Conservation (phyloP, 2,329 filamentous ascomycete genomes). For the Fusarium musae region DNA sequence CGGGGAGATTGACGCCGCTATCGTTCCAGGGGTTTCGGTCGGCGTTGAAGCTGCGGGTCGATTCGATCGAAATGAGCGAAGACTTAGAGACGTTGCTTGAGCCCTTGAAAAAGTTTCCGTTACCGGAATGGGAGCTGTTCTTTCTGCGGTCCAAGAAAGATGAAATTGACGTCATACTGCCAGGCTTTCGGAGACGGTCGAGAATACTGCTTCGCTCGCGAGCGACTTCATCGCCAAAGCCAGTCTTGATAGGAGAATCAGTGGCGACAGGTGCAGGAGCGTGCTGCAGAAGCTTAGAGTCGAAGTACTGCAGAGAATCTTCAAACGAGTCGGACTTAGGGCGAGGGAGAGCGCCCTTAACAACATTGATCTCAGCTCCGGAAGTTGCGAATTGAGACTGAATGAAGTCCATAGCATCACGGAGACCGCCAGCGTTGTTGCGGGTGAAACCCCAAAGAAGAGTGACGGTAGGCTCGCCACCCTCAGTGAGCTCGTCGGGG, state of each 20-base stretch:
- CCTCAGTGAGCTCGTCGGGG: conserved; percentile 66
- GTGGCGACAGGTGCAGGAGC: conserved; percentile 83
- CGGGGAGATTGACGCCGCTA: conserved; percentile 91
- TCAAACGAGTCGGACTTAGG: conserved; percentile 99
- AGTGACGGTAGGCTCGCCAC: conserved; percentile 67
- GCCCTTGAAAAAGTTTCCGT: conserved; percentile 89
- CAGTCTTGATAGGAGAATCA: conserved; percentile 88
- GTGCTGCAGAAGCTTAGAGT: conserved; percentile 95
- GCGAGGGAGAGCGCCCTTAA: conserved; percentile 96
- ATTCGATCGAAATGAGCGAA: conserved; percentile 95
- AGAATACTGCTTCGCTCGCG: conserved; percentile 86
- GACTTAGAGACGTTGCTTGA: conserved; percentile 92
- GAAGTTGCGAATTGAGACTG: conserved; percentile 86
- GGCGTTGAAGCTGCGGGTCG: conserved; percentile 86
- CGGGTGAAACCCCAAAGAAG: conserved; percentile 88
- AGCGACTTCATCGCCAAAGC: conserved; percentile 82
- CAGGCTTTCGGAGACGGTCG: conserved; percentile 92
- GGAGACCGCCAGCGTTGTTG: conserved; percentile 94
- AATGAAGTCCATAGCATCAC: conserved; percentile 95
- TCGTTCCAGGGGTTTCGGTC: conserved; percentile 99
- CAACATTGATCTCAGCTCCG: conserved; percentile 85
- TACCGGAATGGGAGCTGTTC: conserved; percentile 88
- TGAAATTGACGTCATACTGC: conserved; percentile 92
- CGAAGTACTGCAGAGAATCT: conserved; percentile 95
- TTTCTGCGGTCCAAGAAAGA: conserved; percentile 97